phyloP scores from a whole-genome alignment of 306 rosid genomes.

The Castanopsis chinensis region DNA sequence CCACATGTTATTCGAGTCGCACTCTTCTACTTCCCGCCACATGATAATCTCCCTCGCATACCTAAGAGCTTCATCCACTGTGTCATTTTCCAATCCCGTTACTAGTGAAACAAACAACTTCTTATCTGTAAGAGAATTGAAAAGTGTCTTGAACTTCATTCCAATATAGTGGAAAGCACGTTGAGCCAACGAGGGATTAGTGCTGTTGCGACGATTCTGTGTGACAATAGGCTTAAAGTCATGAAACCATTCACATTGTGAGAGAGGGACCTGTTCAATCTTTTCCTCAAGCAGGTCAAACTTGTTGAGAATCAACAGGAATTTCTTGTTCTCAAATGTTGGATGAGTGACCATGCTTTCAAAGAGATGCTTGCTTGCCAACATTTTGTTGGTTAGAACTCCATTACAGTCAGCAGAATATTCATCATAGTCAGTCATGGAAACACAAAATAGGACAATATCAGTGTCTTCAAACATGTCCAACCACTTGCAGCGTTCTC shows the following conservation, averaged over 20 bases:
- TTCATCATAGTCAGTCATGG: too few relatives aligned
- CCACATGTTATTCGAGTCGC: slow-evolving; percentile 10
- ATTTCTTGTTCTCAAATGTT: slow-evolving; percentile 41
- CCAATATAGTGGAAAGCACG: slow-evolving; percentile 69
- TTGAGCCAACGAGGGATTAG: slow-evolving; percentile 49
- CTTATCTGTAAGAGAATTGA: slow-evolving; percentile 36
- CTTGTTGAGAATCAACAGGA: slow-evolving; percentile 66
- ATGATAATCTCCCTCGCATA: slow-evolving; percentile 63
- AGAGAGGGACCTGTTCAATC: slow-evolving; percentile 48
- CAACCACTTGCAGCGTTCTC: slow-evolving; percentile 68
- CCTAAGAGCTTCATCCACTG: slow-evolving; percentile 62
- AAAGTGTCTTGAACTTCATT: slow-evolving; percentile 61
- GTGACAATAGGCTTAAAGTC: slow-evolving; percentile 60
- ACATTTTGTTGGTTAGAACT: too few relatives aligned
- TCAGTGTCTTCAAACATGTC: too few relatives aligned
- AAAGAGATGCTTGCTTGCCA: slow-evolving; percentile 62
- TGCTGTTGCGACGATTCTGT: slow-evolving; percentile 26
- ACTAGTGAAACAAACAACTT: slow-evolving; percentile 65
- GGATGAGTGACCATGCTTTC: slow-evolving; percentile 50
- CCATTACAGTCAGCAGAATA: too few relatives aligned
- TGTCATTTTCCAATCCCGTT: slow-evolving; percentile 56
- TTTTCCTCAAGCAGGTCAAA: slow-evolving; percentile 65
- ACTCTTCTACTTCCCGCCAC: slow-evolving; percentile 40
- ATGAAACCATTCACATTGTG: slow-evolving; percentile 64
- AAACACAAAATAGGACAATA: too few relatives aligned